A percentile compares a stretch with the other conserved stretches of the same genome.
phyloP scores from a whole-genome alignment of 306 rosid species.

The Vigna trinervia region DNA sequence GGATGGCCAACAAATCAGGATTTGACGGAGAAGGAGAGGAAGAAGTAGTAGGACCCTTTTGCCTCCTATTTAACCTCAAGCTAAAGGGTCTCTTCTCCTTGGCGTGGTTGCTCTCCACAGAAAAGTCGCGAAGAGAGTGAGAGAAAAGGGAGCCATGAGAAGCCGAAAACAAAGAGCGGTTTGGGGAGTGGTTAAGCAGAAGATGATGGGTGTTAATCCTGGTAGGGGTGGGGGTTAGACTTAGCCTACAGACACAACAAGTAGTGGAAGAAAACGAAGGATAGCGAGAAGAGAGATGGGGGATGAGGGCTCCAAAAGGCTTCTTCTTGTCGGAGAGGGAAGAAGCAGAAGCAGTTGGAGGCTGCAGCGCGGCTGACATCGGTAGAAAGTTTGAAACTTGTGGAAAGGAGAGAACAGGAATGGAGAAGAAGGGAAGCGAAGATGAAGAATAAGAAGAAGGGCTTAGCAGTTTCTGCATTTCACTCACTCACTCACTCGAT shows the following conservation, averaged over 20 bases:
- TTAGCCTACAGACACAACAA: not conserved
- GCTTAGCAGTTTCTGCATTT: slow-evolving; percentile 24
- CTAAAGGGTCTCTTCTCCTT: slow-evolving; percentile 13
- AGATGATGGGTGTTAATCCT: not conserved
- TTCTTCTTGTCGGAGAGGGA: not conserved
- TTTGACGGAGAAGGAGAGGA: slow-evolving; percentile 50
- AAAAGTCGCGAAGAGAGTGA: not conserved
- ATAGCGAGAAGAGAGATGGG: slow-evolving; percentile 4
- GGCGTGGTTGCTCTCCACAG: not conserved
- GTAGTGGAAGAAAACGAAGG: not conserved
- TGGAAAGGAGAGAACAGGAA: not conserved
- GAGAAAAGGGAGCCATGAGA: slow-evolving; percentile 48
- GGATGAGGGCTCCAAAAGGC: not conserved
- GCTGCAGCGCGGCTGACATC: not conserved
- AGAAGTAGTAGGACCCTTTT: slow-evolving; percentile 50
- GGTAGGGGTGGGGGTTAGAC: not conserved
- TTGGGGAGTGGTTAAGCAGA: not conserved
- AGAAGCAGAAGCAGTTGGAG: not conserved
- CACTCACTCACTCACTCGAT: not conserved
- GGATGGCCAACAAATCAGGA: slow-evolving; percentile 92
- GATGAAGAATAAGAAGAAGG: not conserved
- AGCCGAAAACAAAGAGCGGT: not conserved
- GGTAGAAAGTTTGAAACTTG: not conserved
- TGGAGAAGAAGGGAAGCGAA: not conserved
- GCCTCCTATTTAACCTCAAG: slow-evolving; percentile 59